phyloP scores from a whole-genome alignment of 2,329 filamentous ascomycete genomes.

The Paecilomyces variotii region DNA sequence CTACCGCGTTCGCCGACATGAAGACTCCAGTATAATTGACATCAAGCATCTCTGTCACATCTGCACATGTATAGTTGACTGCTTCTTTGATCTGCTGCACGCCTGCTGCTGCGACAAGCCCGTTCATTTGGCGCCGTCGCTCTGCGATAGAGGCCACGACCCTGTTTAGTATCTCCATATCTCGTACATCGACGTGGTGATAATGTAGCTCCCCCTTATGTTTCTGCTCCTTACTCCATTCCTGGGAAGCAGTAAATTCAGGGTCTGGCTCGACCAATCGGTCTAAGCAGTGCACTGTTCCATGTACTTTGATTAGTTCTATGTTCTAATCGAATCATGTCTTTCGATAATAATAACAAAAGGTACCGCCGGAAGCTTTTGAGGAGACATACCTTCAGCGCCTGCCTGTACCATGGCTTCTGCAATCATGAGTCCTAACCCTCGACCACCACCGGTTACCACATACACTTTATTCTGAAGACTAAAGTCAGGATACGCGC shows the following conservation, averaged over 20 bases:
- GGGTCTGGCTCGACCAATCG: constrained; percentile 32
- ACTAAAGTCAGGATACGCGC: too few species aligned
- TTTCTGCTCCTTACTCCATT: constrained; percentile 21
- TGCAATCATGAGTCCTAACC: too few species aligned
- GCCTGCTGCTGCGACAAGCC: constrained; percentile 35
- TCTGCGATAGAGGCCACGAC: constrained; percentile 27
- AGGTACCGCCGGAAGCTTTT: too few species aligned
- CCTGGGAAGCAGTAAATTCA: constrained; percentile 34
- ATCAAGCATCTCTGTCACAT: constrained; percentile 36
- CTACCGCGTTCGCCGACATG: constrained; percentile 39
- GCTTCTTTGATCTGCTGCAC: constrained; percentile 36
- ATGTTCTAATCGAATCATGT: too few species aligned
- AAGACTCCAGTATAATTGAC: constrained; percentile 46
- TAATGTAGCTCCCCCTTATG: constrained; percentile 38
- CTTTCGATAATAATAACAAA: too few species aligned
- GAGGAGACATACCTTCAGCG: too few species aligned
- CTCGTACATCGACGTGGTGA: constrained; percentile 39
- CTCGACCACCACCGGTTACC: too few species aligned
- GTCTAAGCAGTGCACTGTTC: constrained; percentile 42
- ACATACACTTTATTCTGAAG: too few species aligned
- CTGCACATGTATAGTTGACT: constrained; percentile 32
- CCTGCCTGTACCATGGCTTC: too few species aligned
- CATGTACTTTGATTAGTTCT: too few species aligned
- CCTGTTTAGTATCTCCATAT: constrained; percentile 27
- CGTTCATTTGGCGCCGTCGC: constrained; percentile 29